A percentile compares a stretch with the other conserved stretches of the same genome.
phyloP scores from a whole-genome alignment of 176 grass and related monocot species.

The Microstegium vimineum region DNA sequence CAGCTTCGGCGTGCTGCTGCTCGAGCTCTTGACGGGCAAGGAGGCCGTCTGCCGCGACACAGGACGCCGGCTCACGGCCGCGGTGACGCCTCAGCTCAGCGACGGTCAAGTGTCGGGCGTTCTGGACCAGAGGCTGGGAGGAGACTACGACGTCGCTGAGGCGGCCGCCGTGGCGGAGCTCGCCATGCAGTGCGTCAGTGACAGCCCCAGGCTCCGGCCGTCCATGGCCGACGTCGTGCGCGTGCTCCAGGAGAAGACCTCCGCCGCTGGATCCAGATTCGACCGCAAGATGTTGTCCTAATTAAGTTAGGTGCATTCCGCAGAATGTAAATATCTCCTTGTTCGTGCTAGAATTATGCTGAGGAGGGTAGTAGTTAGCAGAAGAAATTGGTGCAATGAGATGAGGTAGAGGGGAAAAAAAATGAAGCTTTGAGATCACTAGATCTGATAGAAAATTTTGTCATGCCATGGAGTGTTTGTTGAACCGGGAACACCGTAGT shows the following conservation, averaged over 20 bases:
- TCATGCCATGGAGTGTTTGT: constrained; percentile 25
- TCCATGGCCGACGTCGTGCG: constrained; percentile 73
- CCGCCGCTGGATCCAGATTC: constrained; percentile 17
- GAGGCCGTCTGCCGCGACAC: constrained; percentile 63
- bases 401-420: background rate
- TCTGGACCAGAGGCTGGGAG: constrained; percentile 36
- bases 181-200: constrained; percentile 53
- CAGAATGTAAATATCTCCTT: constrained; percentile 26
- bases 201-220: constrained; percentile 54
- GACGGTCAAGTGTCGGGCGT: constrained; percentile 19
- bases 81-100: constrained; percentile 19
- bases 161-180: constrained; percentile 39
- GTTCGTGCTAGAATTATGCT: background rate
- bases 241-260: constrained; percentile 46
- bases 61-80: constrained; percentile 46
- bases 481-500: background rate
- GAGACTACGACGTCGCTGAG: constrained; percentile 30
- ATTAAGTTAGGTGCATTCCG: background rate
- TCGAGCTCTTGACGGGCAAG: constrained; percentile 66
- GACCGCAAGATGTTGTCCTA: constrained; percentile 33
- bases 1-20: constrained; percentile 92
- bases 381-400: background rate
- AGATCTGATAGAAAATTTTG: constrained; percentile 38
- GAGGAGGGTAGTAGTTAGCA: constrained; percentile 27
- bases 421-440: constrained; percentile 8